These are phyloP conservation scores for Xylariaceae sp. DNA, from an alignment of 2,329 filamentous ascomycete genomes.

Conservation along the genomic window DNA sequence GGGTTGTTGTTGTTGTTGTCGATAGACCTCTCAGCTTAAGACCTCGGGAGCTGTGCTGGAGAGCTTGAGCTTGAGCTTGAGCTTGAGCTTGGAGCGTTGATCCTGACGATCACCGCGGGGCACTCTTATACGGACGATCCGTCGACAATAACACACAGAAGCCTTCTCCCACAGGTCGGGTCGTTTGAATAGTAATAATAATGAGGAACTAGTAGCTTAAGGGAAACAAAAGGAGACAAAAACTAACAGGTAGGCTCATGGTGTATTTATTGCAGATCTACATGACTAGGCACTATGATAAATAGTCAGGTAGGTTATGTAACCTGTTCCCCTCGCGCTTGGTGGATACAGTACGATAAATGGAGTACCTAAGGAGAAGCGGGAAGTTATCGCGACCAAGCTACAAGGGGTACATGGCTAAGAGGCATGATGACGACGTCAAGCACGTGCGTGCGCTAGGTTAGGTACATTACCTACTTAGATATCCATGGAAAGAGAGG, in stretches of 20 bases:
- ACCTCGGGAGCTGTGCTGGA: too few species aligned
- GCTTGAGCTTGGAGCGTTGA: conserved; percentile 16
- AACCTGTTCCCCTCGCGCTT: background rate
- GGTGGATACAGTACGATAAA: background rate
- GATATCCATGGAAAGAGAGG: too few species aligned
- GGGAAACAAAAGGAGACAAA: background rate
- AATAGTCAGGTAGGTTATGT: too few species aligned
- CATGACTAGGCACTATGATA: too few species aligned
- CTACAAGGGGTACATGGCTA: too few species aligned
- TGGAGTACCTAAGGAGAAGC: background rate
- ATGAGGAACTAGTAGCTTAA: too few species aligned
- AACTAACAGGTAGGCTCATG: background rate
- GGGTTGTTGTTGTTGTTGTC: conserved; percentile 17
- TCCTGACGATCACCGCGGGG: conserved; percentile 25
- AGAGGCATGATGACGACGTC: background rate
- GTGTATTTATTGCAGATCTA: background rate
- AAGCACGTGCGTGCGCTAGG: background rate
- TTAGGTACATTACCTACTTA: too few species aligned
- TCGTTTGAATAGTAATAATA: too few species aligned
- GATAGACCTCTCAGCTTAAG: too few species aligned
- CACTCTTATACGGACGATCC: background rate
- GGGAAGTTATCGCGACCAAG: too few species aligned
- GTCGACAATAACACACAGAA: background rate
- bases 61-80: conserved; percentile 6
- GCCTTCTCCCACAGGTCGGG: background rate